Evolutionary conservation across 768 basidiomycete species (phyloP), one percentile per base, ranked within the genome.

Genomic region (Fistulinella prunicolor): DNA sequence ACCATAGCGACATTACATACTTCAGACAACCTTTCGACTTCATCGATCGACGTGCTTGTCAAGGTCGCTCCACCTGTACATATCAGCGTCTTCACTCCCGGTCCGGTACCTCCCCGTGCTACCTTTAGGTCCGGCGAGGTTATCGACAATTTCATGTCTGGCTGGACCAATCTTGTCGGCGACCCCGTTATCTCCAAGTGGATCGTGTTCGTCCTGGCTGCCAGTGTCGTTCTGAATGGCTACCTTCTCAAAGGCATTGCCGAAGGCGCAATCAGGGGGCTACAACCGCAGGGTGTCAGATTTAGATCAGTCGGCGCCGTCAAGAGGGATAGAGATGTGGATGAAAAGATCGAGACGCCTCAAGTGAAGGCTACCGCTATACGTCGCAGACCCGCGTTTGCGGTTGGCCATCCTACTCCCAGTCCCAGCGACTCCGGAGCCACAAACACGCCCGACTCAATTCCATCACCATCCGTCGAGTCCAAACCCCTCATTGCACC

Each of bases 121-220:
- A 60, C 56, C 55, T 53, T 62, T 62, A 63, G 58, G 50, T 71
- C 77, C 3, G 73, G 70, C 21, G 82, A 84, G 49, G 70, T 80
- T 19, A 71, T 95, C 45, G 92, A 94, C 50, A 76, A 80, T 51
- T 94, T 94, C 74, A 89, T 96, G 88, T 81, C 81, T 36, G 78
- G 81, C 4, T 97, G 94, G 94, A 90, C 91, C 9, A 72, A 74
- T 13, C 83, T 97, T 55, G 92, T 97, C 42, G 93, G 93, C 30
- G 95, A 99, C 62, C 95, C 95, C 1, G 81, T 97, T 42, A 70
- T 98, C 52, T 85, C 82, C 59, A 98, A 98, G 72, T 94, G 91
- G 88, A 94, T 98, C 63, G 89, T 97, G 41, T 77, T 90, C 47
- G 76, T 89, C 14, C 80, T 99, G 20, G 87, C 83, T 3, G 78